A percentile compares a stretch with the other conserved stretches of the same genome.
These are phyloP conservation scores for Mycogone perniciosa DNA, from an alignment of 2,329 filamentous ascomycete species.

Conservation along the genomic window DNA sequence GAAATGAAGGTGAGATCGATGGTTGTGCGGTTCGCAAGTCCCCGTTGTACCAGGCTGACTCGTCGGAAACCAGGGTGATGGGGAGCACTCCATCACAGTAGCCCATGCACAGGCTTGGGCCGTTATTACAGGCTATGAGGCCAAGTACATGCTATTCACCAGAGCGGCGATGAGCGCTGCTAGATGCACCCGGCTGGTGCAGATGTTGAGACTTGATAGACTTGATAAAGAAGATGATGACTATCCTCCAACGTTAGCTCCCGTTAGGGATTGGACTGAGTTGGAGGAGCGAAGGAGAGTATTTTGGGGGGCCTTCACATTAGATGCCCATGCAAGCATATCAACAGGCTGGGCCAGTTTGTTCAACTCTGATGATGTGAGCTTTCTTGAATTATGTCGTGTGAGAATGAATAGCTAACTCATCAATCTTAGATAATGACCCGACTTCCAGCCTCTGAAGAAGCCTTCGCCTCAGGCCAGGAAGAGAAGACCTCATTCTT, in stretches of 20 bases:
- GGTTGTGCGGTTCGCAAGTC: not conserved
- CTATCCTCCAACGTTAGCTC: constrained; percentile 66
- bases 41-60: not conserved
- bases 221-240: constrained; percentile 61
- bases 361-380: constrained; percentile 64
- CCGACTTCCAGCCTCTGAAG: constrained; percentile 72
- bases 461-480: constrained; percentile 63
- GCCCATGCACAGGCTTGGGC: constrained; percentile 75
- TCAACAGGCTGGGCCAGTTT: constrained; percentile 86
- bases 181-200: constrained; percentile 59
- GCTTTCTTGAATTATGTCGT: constrained; percentile 8
- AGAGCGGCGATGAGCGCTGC: constrained; percentile 78
- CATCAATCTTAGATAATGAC: constrained; percentile 54
- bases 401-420: not conserved
- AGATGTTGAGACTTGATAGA: constrained; percentile 81
- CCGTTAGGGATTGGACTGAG: constrained; percentile 75
- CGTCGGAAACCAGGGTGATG: constrained; percentile 48
- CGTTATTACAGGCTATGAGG: constrained; percentile 71
- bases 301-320: constrained; percentile 79
- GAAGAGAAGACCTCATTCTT: constrained; percentile 59
- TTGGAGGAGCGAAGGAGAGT: constrained; percentile 67
- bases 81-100: constrained; percentile 74
- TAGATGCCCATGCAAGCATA: constrained; percentile 79
- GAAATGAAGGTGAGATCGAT: constrained; percentile 61
- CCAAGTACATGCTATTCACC: constrained; percentile 78